Conservation (phyloP, 164 flowering plant species). For the Sedum album region DNA sequence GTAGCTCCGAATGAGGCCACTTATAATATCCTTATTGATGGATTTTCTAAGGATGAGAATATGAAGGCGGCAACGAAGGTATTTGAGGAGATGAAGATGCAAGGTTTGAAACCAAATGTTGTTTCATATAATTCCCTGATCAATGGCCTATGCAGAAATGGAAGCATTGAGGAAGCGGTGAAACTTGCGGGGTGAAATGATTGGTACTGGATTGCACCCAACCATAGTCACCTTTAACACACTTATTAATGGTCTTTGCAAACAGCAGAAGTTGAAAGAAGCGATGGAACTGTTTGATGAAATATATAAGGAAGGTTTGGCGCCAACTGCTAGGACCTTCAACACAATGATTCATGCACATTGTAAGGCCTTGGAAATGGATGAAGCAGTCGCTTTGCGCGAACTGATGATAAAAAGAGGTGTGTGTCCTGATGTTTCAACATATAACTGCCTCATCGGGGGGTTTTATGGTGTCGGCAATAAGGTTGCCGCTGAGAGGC, state of each 20-base stretch:
- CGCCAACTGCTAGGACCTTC: constrained; percentile 29
- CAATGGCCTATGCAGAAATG: constrained; percentile 37
- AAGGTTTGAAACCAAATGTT: constrained; percentile 34
- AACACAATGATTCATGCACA: constrained; percentile 51
- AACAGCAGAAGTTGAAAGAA: constrained; percentile 37
- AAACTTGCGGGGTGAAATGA: constrained; percentile 34
- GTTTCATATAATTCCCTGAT: constrained; percentile 49
- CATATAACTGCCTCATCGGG: constrained; percentile 46
- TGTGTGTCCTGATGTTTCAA: constrained; percentile 32
- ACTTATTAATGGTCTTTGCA: constrained; percentile 40
- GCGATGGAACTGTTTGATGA: constrained; percentile 35
- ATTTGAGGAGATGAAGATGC: constrained; percentile 41
- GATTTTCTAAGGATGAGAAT: constrained; percentile 55
- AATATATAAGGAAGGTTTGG: constrained; percentile 22
- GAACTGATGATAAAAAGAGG: constrained; percentile 27
- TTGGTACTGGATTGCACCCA: constrained; percentile 30
- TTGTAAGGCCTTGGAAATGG: constrained; percentile 37
- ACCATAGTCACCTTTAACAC: constrained; percentile 41
- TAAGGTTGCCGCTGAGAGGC: constrained; percentile 21
- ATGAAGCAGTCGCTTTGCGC: constrained; percentile 32
- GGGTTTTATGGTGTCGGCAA: constrained; percentile 36
- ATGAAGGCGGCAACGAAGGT: constrained; percentile 30
- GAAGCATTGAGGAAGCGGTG: constrained; percentile 39
- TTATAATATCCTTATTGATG: constrained; percentile 48
- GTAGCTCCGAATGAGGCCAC: constrained; percentile 35